phyloP scores from a whole-genome alignment of 306 rosid genomes.

The Lupinus albus region DNA sequence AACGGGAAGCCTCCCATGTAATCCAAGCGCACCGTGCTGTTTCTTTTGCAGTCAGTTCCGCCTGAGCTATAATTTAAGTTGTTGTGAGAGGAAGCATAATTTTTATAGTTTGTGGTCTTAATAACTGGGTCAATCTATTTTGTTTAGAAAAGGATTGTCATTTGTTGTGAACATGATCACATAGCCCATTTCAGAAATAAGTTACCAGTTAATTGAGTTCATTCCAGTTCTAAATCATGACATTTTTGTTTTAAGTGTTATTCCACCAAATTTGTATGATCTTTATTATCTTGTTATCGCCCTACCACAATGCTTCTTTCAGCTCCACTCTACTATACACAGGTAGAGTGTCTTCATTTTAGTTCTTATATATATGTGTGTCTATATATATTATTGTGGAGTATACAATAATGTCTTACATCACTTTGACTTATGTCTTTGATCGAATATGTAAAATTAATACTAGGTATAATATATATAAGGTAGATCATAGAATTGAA shows the following conservation, averaged over 20 bases:
- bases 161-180: conserved; percentile 30
- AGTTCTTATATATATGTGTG: too few species aligned
- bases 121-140: conserved; percentile 34
- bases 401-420: too few species aligned
- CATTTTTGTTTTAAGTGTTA: background rate
- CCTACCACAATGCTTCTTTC: background rate
- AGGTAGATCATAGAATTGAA: too few species aligned
- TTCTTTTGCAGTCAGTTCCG: conserved; percentile 21
- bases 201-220: background rate
- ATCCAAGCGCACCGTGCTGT: conserved; percentile 20
- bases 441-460: too few species aligned
- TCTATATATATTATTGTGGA: too few species aligned
- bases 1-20: conserved; percentile 74
- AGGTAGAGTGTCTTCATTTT: too few species aligned
- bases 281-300: background rate
- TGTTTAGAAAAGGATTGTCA: conserved; percentile 30
- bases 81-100: conserved; percentile 35
- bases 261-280: background rate
- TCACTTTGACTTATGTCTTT: too few species aligned
- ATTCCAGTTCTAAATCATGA: conserved; percentile 7
- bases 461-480: too few species aligned
- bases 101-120: conserved; percentile 35
- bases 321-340: too few species aligned
- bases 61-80: conserved; percentile 20
- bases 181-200: conserved; percentile 35